These are phyloP conservation scores for Trichoderma semiorbis DNA, from an alignment of 2,329 filamentous ascomycete genomes.

Conservation along the genomic window DNA sequence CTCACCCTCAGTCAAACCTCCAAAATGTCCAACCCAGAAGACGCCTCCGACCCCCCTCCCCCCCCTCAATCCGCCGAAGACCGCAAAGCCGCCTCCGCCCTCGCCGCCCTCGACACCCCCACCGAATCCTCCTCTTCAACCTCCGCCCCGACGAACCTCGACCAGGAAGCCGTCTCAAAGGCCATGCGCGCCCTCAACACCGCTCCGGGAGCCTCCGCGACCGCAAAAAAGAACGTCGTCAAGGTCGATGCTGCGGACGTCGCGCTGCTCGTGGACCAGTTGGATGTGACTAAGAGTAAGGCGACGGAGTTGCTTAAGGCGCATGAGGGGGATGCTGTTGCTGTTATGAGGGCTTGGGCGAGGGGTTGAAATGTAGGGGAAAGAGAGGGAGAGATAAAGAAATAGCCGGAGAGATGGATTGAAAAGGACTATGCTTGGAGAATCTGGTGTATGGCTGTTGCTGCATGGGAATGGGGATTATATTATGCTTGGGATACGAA, in stretches of 20 bases:
- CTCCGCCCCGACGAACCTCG: slow-evolving; percentile 53
- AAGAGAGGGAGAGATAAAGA: not conserved
- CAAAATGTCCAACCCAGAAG: slow-evolving; percentile 9
- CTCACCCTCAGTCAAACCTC: not conserved
- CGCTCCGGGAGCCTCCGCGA: slow-evolving; percentile 25
- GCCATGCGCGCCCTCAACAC: slow-evolving; percentile 62
- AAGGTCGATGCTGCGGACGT: slow-evolving; percentile 75
- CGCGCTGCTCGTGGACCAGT: slow-evolving; percentile 64
- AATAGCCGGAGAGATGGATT: slow-evolving; percentile 17
- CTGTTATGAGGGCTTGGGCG: slow-evolving; percentile 61
- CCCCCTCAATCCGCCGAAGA: slow-evolving; percentile 67
- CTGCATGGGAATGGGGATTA: not conserved
- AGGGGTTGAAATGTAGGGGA: slow-evolving; percentile 20
- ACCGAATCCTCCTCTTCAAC: slow-evolving; percentile 45
- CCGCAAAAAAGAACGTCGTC: slow-evolving; percentile 56
- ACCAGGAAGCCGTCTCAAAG: slow-evolving; percentile 66
- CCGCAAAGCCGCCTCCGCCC: slow-evolving; percentile 70
- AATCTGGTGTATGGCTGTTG: not conserved
- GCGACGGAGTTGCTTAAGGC: slow-evolving; percentile 71
- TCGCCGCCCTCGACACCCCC: slow-evolving; percentile 67
- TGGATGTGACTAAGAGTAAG: slow-evolving; percentile 67
- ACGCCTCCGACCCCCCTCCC: slow-evolving; percentile 52
- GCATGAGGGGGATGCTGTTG: slow-evolving; percentile 66
- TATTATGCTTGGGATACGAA: not conserved
- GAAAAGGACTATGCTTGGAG: not conserved